Evolutionary conservation across 78 protist species (phyloP), one percentile per base, ranked within the genome.

Genomic region (Cyanophora paradoxa): DNA sequence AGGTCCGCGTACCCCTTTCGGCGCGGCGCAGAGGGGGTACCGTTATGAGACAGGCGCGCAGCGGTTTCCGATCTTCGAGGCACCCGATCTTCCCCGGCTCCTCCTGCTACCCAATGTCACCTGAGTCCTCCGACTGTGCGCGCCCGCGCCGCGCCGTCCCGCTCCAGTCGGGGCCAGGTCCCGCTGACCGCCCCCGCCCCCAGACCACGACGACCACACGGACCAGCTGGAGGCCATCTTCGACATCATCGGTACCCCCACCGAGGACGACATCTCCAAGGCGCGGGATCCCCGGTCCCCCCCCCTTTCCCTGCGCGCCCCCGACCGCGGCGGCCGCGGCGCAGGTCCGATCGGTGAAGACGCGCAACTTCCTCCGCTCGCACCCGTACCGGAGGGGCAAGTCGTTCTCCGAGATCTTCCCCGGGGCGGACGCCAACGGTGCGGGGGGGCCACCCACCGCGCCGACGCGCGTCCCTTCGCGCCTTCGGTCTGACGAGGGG

Each of bases 211-310:
- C 6, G 80, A 83, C 67, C 44, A 81, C 75, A 2, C 76, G n/a
- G 22, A 86, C 48, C 97, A 94, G 79, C 56, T 94, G 41, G 31
- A 40, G 26, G 37, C 61, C 19, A 89, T 89, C 69, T 41, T 85
- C 24, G 88, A 74, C 28, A 54, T 86, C 0, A 33, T 85, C 52
- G 97, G 97, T 2, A 68, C 77, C 31, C 94, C 94, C 17, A 17
- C 72, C 17, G 92, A 81, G 39, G 94, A 91, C 30, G 95, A 91
- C 57, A 52, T 91, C 6, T n/a, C 11, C 20, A n/a, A 59, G n/a
- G n/a, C n/a, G n/a, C n/a, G n/a, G n/a, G n/a, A n/a, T n/a, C n/a
- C n/a, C n/a, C n/a, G n/a, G n/a, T n/a, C n/a, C n/a, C n/a, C n/a
- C n/a, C n/a, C n/a, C n/a, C n/a, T n/a, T n/a, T n/a, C n/a, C n/a